Percentiles rank a stretch among this genome's conserved stretches.
These are phyloP conservation scores for Ustilaginoidea virens DNA, from an alignment of 2,329 filamentous ascomycete genomes.

Conservation along the genomic window DNA sequence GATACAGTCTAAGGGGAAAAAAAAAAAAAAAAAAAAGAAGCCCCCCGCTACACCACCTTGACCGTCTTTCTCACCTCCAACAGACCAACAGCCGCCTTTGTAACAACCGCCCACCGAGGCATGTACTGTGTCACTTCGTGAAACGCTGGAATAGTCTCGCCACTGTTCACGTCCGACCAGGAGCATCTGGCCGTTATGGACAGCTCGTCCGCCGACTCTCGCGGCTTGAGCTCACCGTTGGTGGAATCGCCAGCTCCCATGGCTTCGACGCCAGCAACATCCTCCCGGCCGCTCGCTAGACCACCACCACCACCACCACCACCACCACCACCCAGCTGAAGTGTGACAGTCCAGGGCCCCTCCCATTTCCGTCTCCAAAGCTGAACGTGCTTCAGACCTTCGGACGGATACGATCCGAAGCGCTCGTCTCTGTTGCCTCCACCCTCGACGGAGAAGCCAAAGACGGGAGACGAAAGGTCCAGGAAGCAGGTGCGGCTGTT, in stretches of 20 bases:
- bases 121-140: conserved; percentile 64
- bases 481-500: conserved; percentile 72
- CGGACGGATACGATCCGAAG: conserved; percentile 46
- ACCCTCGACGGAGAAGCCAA: conserved; percentile 46
- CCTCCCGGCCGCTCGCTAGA: background rate
- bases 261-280: background rate
- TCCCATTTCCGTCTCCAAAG: conserved; percentile 76
- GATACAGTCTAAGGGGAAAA: background rate
- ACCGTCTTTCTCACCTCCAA: conserved; percentile 68
- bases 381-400: conserved; percentile 51
- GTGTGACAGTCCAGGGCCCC: conserved; percentile 52
- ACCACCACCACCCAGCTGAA: conserved; percentile 12
- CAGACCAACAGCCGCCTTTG: conserved; percentile 62
- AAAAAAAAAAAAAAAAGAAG: background rate
- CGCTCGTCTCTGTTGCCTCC: conserved; percentile 43
- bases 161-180: conserved; percentile 73
- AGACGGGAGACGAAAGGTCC: conserved; percentile 52
- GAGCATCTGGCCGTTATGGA: conserved; percentile 59
- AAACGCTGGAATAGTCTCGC: conserved; percentile 62
- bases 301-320: too few relatives aligned
- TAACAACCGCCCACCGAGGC: conserved; percentile 65
- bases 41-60: conserved; percentile 24
- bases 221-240: conserved; percentile 7
- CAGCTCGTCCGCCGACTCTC: conserved; percentile 17
- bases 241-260: background rate